phyloP scores from a whole-genome alignment of 176 grass and related monocot species.

The Carex kokanica region DNA sequence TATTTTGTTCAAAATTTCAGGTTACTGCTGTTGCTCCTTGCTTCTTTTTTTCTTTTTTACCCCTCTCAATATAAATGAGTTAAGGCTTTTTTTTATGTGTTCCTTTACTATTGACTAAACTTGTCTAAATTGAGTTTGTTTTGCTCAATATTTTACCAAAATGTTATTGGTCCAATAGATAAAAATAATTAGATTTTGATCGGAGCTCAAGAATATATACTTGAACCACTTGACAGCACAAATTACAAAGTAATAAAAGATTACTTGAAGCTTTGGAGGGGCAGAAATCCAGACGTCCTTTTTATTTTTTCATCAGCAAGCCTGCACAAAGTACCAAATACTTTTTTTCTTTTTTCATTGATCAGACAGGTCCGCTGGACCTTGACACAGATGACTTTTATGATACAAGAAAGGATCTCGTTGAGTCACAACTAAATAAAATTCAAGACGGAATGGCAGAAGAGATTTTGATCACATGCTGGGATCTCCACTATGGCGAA shows the following conservation, averaged over 20 bases:
- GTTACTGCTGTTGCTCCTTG: slow-evolving; percentile 27
- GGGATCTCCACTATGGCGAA: slow-evolving; percentile 67
- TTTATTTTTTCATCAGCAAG: not conserved
- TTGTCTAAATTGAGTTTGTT: not conserved
- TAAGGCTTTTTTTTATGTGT: not conserved
- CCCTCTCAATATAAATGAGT: not conserved
- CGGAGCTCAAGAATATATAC: not conserved
- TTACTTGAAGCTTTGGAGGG: not conserved
- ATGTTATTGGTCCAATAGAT: not conserved
- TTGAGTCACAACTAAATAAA: slow-evolving; percentile 66
- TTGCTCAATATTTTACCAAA: not conserved
- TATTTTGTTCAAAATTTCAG: slow-evolving; percentile 96
- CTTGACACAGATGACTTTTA: slow-evolving; percentile 83
- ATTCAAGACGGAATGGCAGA: slow-evolving; percentile 72
- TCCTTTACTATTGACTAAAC: not conserved
- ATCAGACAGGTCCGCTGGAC: slow-evolving; percentile 74
- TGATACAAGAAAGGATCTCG: slow-evolving; percentile 55
- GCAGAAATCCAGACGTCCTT: not conserved
- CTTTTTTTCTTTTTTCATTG: not conserved
- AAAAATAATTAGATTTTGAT: not conserved
- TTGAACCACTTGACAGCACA: not conserved
- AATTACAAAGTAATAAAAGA: not conserved
- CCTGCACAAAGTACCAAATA: not conserved
- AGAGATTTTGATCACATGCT: slow-evolving; percentile 73
- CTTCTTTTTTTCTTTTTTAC: not conserved